These are phyloP conservation scores for Neurospora cerealis DNA, from an alignment of 495 filamentous ascomycete species.

Conservation along the genomic window DNA sequence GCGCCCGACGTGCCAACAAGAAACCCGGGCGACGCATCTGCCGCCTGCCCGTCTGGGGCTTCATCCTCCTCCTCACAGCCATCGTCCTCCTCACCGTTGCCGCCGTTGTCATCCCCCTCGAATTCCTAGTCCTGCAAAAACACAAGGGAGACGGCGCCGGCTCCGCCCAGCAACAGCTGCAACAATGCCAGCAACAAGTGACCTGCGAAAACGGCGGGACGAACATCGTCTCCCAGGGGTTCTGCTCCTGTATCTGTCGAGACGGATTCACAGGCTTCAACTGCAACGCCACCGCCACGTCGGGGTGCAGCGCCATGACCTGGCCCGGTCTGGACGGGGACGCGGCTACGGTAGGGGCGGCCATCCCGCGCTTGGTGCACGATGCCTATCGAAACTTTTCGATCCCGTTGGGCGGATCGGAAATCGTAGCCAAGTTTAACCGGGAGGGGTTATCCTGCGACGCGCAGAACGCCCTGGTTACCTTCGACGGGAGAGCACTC, in stretches of 20 bases:
- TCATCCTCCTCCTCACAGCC: constrained; percentile 58
- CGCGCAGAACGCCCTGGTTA: constrained; percentile 75
- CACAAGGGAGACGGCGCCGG: constrained; percentile 28
- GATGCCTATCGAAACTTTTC: constrained; percentile 59
- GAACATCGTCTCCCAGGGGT: constrained; percentile 50
- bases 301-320: constrained; percentile 61
- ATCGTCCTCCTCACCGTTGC: constrained; percentile 70
- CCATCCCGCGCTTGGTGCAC: constrained; percentile 61
- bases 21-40: constrained; percentile 43
- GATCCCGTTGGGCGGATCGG: constrained; percentile 55
- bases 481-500: constrained; percentile 52
- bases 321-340: constrained; percentile 32
- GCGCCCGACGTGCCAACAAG: not conserved
- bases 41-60: constrained; percentile 74
- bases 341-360: constrained; percentile 71
- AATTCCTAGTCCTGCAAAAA: constrained; percentile 57
- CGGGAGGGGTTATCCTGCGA: constrained; percentile 62
- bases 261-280: constrained; percentile 75
- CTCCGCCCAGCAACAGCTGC: constrained; percentile 21
- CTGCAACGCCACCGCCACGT: constrained; percentile 52
- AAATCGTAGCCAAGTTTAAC: constrained; percentile 68
- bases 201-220: constrained; percentile 75
- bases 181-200: constrained; percentile 43
- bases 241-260: constrained; percentile 78
- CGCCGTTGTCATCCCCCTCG: constrained; percentile 77